A percentile compares a stretch with the other conserved stretches of the same genome.
Conservation (phyloP, 1,284 basidiomycete species). For the Melampsora larici-populina region DNA sequence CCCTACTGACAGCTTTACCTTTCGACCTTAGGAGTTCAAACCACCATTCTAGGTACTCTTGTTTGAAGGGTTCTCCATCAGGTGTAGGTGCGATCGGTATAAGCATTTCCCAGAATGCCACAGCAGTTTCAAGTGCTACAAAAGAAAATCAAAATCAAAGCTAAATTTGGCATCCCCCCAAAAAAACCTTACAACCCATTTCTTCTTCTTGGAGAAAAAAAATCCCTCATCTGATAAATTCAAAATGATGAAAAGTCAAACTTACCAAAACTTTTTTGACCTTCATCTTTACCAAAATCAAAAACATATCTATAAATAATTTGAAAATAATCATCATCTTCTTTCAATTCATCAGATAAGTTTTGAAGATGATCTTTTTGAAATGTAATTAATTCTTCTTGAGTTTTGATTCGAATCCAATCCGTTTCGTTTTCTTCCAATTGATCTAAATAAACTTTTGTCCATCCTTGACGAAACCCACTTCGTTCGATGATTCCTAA, state of each 20-base stretch:
- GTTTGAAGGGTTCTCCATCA: slow-evolving; percentile 8
- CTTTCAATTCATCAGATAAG: slow-evolving; percentile 18
- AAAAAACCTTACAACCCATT: no score
- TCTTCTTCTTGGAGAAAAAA: no score
- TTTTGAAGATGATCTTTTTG: slow-evolving; percentile 1
- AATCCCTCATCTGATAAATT: no score
- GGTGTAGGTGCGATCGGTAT: slow-evolving; percentile 21
- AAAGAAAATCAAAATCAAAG: background rate
- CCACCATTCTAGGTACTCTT: slow-evolving; percentile 41
- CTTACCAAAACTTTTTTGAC: slow-evolving; percentile 43
- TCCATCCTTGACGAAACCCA: slow-evolving; percentile 20
- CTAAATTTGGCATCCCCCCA: background rate
- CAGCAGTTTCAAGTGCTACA: slow-evolving; percentile 35
- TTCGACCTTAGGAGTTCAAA: slow-evolving; percentile 32
- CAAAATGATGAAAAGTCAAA: background rate
- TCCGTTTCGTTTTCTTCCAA: background rate
- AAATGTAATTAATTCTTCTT: slow-evolving; percentile 16
- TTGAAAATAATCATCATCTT: slow-evolving; percentile 36
- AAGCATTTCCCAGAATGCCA: slow-evolving; percentile 39
- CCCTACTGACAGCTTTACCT: slow-evolving; percentile 36
- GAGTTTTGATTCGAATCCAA: background rate
- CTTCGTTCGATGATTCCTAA: slow-evolving; percentile 26
- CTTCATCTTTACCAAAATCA: slow-evolving; percentile 43
- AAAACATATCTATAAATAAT: slow-evolving; percentile 40
- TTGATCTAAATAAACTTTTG: background rate